These are phyloP conservation scores for Linnemannia zychae DNA, from an alignment of 192 early-diverging fungal genomes.

Conservation along the genomic window DNA sequence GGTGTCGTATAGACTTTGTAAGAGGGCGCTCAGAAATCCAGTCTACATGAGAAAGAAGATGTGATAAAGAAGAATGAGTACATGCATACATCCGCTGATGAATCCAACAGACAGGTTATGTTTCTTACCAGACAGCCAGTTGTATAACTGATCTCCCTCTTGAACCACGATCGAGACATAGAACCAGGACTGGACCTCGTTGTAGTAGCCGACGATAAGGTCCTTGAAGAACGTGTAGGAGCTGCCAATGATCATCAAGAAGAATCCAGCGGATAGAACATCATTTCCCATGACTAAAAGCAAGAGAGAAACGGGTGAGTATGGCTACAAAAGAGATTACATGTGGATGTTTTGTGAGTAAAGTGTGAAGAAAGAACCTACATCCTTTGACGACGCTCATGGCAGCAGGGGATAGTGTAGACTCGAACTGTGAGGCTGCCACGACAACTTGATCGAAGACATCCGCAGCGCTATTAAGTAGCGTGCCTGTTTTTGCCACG, in stretches of 20 bases:
- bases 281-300: constrained; percentile 46
- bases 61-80: neutral
- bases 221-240: constrained; percentile 57
- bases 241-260: constrained; percentile 49
- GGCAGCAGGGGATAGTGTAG: constrained; percentile 46
- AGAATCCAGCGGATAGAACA: constrained; percentile 52
- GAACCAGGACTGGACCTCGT: constrained; percentile 50
- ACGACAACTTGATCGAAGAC: constrained; percentile 47
- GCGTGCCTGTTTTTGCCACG: constrained; percentile 27
- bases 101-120: neutral
- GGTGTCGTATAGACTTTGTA: constrained; percentile 11
- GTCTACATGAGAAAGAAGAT: neutral
- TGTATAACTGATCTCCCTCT: constrained; percentile 52
- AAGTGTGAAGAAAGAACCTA: constrained; percentile 2
- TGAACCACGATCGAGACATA: constrained; percentile 54
- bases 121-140: constrained; percentile 49
- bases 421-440: constrained; percentile 29
- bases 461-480: constrained; percentile 47
- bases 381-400: constrained; percentile 48
- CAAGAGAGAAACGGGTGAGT: neutral
- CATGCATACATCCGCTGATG: constrained; percentile 12
- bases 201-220: constrained; percentile 36
- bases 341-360: neutral
- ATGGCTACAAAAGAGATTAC: too few species aligned
- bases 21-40: constrained; percentile 3